Conservation (phyloP, 2,329 filamentous ascomycete species). For the Colletotrichum phormii region DNA sequence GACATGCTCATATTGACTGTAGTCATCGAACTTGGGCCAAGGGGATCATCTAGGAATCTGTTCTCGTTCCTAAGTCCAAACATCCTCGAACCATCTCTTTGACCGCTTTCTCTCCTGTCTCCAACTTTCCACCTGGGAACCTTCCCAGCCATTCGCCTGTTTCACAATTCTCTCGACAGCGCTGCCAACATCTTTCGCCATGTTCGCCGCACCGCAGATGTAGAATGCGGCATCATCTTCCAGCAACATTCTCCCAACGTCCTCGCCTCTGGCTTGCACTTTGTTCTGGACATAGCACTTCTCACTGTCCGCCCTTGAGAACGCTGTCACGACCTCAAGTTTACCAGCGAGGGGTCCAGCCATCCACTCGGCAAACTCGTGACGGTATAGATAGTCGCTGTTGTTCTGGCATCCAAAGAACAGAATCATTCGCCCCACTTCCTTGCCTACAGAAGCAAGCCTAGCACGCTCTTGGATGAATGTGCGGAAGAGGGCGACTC, state of each 20-base stretch:
- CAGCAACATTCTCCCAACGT: neutral
- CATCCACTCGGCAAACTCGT: neutral
- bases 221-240: neutral
- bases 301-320: neutral
- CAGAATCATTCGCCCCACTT: neutral
- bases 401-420: neutral
- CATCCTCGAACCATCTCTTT: neutral
- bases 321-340: neutral
- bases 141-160: neutral
- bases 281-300: neutral
- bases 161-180: neutral
- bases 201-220: neutral
- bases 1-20: neutral
- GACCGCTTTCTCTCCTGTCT: neutral
- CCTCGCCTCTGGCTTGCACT: neutral
- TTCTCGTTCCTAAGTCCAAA: neutral
- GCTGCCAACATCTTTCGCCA: neutral
- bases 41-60: neutral
- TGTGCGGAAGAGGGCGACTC: neutral
- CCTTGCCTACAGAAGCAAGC: neutral
- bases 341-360: neutral
- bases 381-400: neutral
- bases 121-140: neutral
- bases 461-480: neutral
- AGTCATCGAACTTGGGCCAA: no score